Evolutionary conservation across 2,329 filamentous ascomycete genomes (phyloP), one percentile per base, ranked within the genome.

Genomic region (Aspergillus cejpii): DNA sequence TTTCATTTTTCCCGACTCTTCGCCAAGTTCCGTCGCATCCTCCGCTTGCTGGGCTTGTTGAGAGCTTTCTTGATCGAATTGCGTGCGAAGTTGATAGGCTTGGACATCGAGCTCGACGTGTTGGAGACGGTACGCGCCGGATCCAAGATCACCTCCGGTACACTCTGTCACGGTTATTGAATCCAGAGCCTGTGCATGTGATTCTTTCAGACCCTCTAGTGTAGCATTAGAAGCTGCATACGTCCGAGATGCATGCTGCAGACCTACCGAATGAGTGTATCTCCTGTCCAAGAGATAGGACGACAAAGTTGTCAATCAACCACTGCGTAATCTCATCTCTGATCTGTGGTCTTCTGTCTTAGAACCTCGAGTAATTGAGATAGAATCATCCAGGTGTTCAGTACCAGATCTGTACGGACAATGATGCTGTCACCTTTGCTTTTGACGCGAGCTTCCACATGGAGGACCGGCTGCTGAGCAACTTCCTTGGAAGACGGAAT

Each of bases 71-170:
- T 56, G 43, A 7, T 61, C 61, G 17, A 41, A 40, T 31, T 49
- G 27, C 10, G 34, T 38, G 38, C 58, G 58, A 4, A 73, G 63
- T 31, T 61, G 56, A 51, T 72, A 74, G 2, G 64, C 63, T 41
- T 73, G 69, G 2, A 73, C 58, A 41, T 73, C 70, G 4, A 73
- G 58, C 10, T 66, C 50, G 4, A 68, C 59, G 2, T 68, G 53
- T 12, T 58, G 45, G 7, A 70, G 41, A 8, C 47, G 51, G 50
- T 66, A 55, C 37, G 56, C 49, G 14, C 56, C 58, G 14, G 58
- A 58, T 15, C 55, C 56, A 1, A 47, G 24, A 23, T 53, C 37
- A 11, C 48, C 49, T 10, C 65, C 65, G 10, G 61, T 65, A 45
- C 63, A 72, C 45, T 71, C 70, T 10, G 62, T 63, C 23, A 72